These are phyloP conservation scores for Neocucurbitaria cava DNA, from an alignment of 2,329 filamentous ascomycete species.

Conservation along the genomic window DNA sequence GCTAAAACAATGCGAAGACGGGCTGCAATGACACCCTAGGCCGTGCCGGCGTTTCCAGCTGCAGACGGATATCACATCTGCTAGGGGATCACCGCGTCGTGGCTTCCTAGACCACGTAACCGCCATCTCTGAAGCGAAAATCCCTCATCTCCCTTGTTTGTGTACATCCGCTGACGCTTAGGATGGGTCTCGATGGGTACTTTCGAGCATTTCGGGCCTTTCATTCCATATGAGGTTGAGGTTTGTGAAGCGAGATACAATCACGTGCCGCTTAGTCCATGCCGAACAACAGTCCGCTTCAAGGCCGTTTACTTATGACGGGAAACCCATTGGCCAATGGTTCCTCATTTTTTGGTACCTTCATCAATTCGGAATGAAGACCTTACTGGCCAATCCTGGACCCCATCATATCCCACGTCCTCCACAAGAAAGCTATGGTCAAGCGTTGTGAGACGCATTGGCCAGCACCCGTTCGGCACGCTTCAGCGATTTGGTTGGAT, in stretches of 20 bases:
- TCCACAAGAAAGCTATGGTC: conserved; percentile 23
- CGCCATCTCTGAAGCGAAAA: conserved; percentile 45
- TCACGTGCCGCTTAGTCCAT: conserved; percentile 48
- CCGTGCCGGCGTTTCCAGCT: conserved; percentile 51
- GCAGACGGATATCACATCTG: conserved; percentile 53
- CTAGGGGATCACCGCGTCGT: conserved; percentile 52
- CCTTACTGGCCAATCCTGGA: conserved; percentile 25
- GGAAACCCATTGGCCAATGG: conserved; percentile 42
- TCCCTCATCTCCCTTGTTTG: conserved; percentile 49
- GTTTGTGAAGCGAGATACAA: conserved; percentile 42
- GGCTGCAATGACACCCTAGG: conserved; percentile 55
- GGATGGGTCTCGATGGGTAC: conserved; percentile 23
- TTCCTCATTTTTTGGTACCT: conserved; percentile 19
- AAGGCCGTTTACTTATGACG: conserved; percentile 32
- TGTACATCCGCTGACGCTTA: conserved; percentile 41
- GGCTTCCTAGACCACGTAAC: conserved; percentile 55
- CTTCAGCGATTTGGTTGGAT: conserved; percentile 29
- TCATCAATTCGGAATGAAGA: conserved; percentile 33
- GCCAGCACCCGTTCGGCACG: conserved; percentile 23
- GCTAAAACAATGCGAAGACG: conserved; percentile 52
- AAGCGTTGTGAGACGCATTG: conserved; percentile 35
- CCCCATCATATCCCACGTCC: conserved; percentile 19
- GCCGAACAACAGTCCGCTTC: conserved; percentile 42
- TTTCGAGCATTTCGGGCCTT: conserved; percentile 43
- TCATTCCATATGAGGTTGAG: conserved; percentile 43